phyloP scores from a whole-genome alignment of 306 rosid genomes.

The Acacia confusa region DNA sequence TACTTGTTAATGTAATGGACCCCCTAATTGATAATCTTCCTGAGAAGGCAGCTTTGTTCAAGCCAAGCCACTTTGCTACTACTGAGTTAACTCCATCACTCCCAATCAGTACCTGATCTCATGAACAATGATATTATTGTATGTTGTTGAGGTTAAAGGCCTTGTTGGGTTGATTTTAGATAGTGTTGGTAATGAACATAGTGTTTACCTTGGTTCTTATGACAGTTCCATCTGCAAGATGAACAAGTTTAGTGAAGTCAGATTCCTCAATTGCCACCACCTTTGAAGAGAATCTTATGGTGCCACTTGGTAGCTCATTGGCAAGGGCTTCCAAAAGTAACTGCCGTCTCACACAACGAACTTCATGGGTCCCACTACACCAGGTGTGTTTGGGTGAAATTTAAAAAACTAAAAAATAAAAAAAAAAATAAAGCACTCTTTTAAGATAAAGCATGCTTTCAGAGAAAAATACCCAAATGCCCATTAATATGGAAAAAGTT shows the following conservation, averaged over 20 bases:
- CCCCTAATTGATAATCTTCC: conserved; percentile 67
- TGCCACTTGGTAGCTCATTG: conserved; percentile 64
- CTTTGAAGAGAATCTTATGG: conserved; percentile 70
- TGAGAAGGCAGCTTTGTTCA: conserved; percentile 46
- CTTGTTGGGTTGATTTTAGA: not conserved
- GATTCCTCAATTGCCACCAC: conserved; percentile 69
- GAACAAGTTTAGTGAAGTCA: conserved; percentile 57
- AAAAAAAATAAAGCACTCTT: no score
- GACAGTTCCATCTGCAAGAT: conserved; percentile 67
- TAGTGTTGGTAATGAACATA: not conserved
- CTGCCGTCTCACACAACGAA: conserved; percentile 58
- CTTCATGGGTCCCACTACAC: conserved; percentile 42
- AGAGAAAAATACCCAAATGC: no score
- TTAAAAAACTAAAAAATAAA: no score
- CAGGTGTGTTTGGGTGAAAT: not conserved
- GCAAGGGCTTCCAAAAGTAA: conserved; percentile 61
- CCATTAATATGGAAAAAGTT: no score
- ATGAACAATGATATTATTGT: not conserved
- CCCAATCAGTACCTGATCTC: conserved; percentile 62
- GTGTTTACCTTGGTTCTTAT: conserved; percentile 58
- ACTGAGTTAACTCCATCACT: conserved; percentile 83
- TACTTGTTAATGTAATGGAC: conserved; percentile 4
- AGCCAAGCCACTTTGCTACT: conserved; percentile 74
- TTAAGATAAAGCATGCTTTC: no score
- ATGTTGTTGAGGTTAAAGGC: not conserved